Conservation (phyloP, 2,329 filamentous ascomycete genomes). For the Aspergillus sp. region DNA sequence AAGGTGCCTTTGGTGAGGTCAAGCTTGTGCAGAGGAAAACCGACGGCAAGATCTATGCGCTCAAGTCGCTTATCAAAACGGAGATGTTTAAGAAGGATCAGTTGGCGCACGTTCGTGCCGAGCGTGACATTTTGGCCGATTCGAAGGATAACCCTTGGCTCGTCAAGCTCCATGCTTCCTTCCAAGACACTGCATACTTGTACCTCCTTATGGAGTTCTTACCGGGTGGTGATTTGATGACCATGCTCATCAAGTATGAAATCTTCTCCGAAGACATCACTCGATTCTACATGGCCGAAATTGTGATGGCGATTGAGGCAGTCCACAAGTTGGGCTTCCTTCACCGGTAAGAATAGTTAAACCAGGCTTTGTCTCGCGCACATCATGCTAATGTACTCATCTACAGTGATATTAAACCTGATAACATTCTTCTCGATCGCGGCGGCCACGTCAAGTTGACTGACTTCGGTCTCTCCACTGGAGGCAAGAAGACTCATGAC, state of each 20-base stretch:
- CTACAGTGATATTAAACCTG: constrained; percentile 91
- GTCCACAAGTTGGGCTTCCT: constrained; percentile 98
- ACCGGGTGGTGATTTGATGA: constrained; percentile 97
- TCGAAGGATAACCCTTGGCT: constrained; percentile 98
- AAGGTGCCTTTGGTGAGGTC: constrained; percentile 97
- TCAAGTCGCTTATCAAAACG: constrained; percentile 97
- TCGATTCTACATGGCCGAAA: constrained; percentile 98
- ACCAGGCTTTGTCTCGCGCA: not conserved
- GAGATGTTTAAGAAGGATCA: constrained; percentile 99
- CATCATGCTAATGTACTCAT: not conserved
- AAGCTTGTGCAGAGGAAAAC: constrained; percentile 95
- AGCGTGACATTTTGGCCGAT: constrained; percentile 95
- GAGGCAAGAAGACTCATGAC: constrained; percentile 96
- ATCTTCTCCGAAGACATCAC: constrained; percentile 99
- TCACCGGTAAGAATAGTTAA: constrained; percentile 70
- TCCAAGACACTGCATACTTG: constrained; percentile 92
- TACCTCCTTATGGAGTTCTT: constrained; percentile 99
- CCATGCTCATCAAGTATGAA: constrained; percentile 99
- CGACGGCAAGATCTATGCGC: constrained; percentile 94
- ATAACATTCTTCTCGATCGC: constrained; percentile 94
- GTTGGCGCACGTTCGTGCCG: constrained; percentile 91
- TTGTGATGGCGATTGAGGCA: constrained; percentile 96
- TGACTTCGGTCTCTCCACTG: constrained; percentile 95
- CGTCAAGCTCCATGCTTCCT: constrained; percentile 96
- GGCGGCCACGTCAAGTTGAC: constrained; percentile 97